phyloP scores from a whole-genome alignment of 345 rosid genomes.

The Gossypium thurberi region DNA sequence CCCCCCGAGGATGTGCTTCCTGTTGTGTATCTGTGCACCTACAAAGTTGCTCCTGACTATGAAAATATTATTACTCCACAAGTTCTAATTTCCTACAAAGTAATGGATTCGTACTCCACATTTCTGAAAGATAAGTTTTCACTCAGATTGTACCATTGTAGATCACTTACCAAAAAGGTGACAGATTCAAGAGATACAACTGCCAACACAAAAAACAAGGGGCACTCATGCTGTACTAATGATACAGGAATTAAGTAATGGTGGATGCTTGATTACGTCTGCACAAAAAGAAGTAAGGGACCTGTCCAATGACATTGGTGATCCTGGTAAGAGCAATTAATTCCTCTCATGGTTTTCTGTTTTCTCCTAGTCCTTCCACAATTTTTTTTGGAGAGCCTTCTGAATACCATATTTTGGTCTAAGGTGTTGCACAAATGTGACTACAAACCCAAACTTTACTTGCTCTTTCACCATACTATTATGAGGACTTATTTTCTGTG shows the following conservation, averaged over 20 bases:
- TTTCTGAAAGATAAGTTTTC: neutral
- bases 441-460: conserved; percentile 43
- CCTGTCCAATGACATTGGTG: conserved; percentile 66
- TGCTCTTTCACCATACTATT: conserved; percentile 58
- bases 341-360: neutral
- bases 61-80: conserved; percentile 49
- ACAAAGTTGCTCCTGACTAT: conserved; percentile 78
- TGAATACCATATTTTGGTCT: conserved; percentile 12
- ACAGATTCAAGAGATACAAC: neutral
- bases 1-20: conserved; percentile 78
- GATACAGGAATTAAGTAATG: conserved; percentile 65
- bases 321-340: conserved; percentile 51
- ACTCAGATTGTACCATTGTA: neutral
- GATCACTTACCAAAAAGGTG: neutral
- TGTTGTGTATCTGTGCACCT: conserved; percentile 71
- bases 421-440: conserved; percentile 61
- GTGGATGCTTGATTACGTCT: conserved; percentile 63
- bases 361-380: neutral
- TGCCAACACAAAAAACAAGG: neutral
- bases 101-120: neutral
- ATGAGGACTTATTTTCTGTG: conserved; percentile 51
- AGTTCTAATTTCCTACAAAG: neutral
- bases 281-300: conserved; percentile 73
- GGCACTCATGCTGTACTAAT: conserved; percentile 15
- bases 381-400: conserved; percentile 6